Evolutionary conservation across 306 rosid species (phyloP).

Genomic region (Argentina anserina): DNA sequence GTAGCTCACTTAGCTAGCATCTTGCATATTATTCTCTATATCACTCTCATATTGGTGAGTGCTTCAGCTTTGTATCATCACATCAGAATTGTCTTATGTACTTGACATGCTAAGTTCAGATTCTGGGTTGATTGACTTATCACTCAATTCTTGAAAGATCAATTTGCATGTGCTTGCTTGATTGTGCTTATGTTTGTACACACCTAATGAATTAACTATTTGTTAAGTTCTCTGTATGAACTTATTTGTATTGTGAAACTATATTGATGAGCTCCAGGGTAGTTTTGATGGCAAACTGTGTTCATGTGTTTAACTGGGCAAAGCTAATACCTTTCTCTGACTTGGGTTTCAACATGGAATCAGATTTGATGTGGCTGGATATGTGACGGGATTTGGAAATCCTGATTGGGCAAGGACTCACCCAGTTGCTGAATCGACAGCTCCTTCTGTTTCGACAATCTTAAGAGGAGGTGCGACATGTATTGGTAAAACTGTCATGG

Average conservation of each 20-base stretch:
- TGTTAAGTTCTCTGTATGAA: neutral
- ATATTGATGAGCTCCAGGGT: neutral
- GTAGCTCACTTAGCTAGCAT: neutral
- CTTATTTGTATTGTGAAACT: neutral
- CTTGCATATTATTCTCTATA: neutral
- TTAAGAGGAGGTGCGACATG: slow-evolving; percentile 77
- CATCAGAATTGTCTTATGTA: neutral
- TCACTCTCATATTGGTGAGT: slow-evolving; percentile 8
- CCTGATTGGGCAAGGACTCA: slow-evolving; percentile 97
- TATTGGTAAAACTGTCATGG: slow-evolving; percentile 85
- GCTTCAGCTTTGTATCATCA: neutral
- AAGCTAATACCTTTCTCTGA: neutral
- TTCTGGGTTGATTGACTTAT: neutral
- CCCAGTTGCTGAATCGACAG: slow-evolving; percentile 60
- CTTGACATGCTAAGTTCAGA: neutral
- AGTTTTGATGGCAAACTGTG: neutral
- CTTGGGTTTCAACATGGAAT: neutral
- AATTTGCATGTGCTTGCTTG: neutral
- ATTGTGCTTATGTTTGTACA: neutral
- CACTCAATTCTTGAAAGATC: neutral
- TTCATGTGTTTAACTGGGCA: neutral
- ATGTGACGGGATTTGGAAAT: slow-evolving; percentile 77
- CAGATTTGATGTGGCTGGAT: slow-evolving; percentile 83
- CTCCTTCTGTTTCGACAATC: slow-evolving; percentile 58
- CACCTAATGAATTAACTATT: neutral